Evolutionary conservation across 1,284 basidiomycete species (phyloP).

Genomic region (Rhodofomes roseus): DNA sequence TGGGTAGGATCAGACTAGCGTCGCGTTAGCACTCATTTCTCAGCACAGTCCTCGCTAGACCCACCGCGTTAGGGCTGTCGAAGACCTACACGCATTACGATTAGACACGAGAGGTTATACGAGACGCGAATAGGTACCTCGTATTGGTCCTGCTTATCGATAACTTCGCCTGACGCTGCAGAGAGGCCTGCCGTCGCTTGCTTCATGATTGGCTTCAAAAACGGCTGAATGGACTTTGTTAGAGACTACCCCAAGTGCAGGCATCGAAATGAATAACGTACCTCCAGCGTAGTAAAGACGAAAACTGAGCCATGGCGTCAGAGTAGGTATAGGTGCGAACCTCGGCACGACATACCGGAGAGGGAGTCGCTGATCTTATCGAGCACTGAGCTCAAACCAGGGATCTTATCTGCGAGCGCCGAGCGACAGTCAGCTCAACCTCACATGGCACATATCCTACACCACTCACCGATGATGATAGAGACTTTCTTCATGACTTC

Average conservation of each 20-base stretch:
- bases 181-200: conserved; percentile 60
- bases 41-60: conserved; percentile 16
- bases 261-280: conserved; percentile 2
- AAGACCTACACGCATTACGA: conserved; percentile 47
- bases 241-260: not conserved
- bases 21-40: not conserved
- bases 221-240: conserved; percentile 48
- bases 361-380: conserved; percentile 83
- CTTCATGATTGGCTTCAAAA: conserved; percentile 70
- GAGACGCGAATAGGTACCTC: conserved; percentile 36
- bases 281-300: conserved; percentile 69
- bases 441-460: not conserved
- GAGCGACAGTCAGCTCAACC: not conserved
- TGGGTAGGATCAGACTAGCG: conserved; percentile 80
- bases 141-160: conserved; percentile 79
- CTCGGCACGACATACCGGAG: too few relatives aligned
- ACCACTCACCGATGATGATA: conserved; percentile 68
- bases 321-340: too few relatives aligned
- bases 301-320: conserved; percentile 66
- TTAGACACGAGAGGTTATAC: not conserved
- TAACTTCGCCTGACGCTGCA: conserved; percentile 69
- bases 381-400: conserved; percentile 65
- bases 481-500: conserved; percentile 82
- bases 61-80: conserved; percentile 70
- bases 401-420: conserved; percentile 55